phyloP scores from a whole-genome alignment of 768 basidiomycete species.

The Russula emetica region DNA sequence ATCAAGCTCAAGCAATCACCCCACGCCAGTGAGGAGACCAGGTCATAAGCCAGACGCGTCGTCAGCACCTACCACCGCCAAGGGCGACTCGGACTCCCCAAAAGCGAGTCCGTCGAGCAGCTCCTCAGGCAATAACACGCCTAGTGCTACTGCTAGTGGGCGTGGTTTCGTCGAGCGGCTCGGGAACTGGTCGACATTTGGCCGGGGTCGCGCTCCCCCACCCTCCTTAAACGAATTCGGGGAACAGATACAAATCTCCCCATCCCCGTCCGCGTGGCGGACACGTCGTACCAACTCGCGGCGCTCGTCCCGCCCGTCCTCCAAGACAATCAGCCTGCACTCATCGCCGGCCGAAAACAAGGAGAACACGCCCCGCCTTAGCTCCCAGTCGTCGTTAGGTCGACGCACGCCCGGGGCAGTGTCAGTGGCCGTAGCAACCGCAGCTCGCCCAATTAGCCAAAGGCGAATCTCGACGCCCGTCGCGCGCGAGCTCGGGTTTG shows the following conservation, averaged over 20 bases:
- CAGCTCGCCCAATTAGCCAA: slow-evolving; percentile 1
- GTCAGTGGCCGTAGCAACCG: not conserved
- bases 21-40: not conserved
- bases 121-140: slow-evolving; percentile 7
- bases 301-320: slow-evolving; percentile 30
- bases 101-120: slow-evolving; percentile 11
- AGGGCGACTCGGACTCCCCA: slow-evolving; percentile 12
- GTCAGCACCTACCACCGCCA: not conserved
- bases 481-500: slow-evolving; percentile 29
- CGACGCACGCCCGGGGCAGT: slow-evolving; percentile 25
- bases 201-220: slow-evolving; percentile 29
- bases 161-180: slow-evolving; percentile 21
- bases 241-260: slow-evolving; percentile 12
- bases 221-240: slow-evolving; percentile 27
- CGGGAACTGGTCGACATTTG: slow-evolving; percentile 40
- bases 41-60: not conserved
- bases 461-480: slow-evolving; percentile 32
- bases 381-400: slow-evolving; percentile 31
- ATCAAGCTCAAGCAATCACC: slow-evolving; percentile 7
- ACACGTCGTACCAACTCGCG: slow-evolving; percentile 18
- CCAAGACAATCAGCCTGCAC: slow-evolving; percentile 29
- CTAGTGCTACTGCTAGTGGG: not conserved
- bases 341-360: slow-evolving; percentile 35
- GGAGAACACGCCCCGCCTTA: slow-evolving; percentile 15
- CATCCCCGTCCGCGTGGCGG: slow-evolving; percentile 28